These are phyloP conservation scores for Fusarium domesticum DNA, from an alignment of 2,329 filamentous ascomycete genomes.

Conservation along the genomic window DNA sequence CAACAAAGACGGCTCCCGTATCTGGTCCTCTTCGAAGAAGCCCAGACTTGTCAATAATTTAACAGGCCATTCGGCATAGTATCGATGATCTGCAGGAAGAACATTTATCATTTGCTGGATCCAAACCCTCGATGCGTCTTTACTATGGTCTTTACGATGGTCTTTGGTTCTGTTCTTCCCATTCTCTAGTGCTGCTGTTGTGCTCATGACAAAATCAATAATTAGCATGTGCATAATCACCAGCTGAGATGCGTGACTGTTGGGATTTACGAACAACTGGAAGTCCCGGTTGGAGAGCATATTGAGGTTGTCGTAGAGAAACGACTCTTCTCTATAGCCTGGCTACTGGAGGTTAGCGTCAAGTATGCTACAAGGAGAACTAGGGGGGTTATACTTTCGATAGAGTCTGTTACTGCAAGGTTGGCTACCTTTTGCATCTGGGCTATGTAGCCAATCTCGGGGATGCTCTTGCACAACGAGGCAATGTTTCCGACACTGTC, in stretches of 20 bases:
- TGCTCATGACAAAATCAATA: constrained; percentile 31
- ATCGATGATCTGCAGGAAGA: constrained; percentile 30
- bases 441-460: constrained; percentile 33
- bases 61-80: constrained; percentile 35
- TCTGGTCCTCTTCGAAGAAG: constrained; percentile 21
- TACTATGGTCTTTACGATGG: constrained; percentile 21
- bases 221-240: constrained; percentile 39
- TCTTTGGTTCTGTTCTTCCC: constrained; percentile 1
- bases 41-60: constrained; percentile 22
- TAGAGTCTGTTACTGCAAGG: constrained; percentile 23
- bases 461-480: constrained; percentile 31
- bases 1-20: constrained; percentile 24
- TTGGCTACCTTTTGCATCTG: constrained; percentile 31
- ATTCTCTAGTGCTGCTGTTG: constrained; percentile 14
- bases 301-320: constrained; percentile 30
- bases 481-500: constrained; percentile 29
- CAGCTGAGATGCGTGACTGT: constrained; percentile 33
- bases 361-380: not conserved
- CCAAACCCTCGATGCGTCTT: constrained; percentile 38
- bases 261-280: constrained; percentile 29
- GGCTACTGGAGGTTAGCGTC: not conserved
- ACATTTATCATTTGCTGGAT: constrained; percentile 34
- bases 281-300: constrained; percentile 33
- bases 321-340: constrained; percentile 29
- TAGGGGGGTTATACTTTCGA: constrained; percentile 27